Evolutionary conservation across 805 yeast species (phyloP), one percentile per base, ranked within the genome.

Genomic region (Candida palmyrensis): DNA sequence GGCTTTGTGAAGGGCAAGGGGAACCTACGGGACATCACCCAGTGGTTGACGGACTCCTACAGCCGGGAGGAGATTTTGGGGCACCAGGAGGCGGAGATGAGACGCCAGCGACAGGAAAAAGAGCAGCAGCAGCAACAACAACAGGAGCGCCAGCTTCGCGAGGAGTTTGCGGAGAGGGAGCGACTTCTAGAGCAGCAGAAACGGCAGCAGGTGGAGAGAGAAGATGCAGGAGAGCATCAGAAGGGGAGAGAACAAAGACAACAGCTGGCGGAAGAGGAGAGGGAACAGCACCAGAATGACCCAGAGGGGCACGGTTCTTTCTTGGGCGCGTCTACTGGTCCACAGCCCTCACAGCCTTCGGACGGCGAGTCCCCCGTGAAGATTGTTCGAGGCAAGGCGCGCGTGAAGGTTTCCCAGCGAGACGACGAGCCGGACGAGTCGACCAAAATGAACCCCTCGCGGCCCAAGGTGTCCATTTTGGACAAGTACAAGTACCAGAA

Each of bases 1-100:
- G 70, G 65, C 3, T 62, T 66, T 45, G 64, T 62, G 16, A 62
- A 60, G 37, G 68, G 68, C 4, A 62, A 55, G 42, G 71, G 71
- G 5, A 61, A 64, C 29, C 50, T 66, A 18, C 52, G 69, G 25
- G 66, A 61, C 15, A 54, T 65, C 30, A 56, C 61, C 18, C 57
- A 49, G 35, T 61, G 63, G 62, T 49, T 66, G 21, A 51, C 54
- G 4, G 64, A 59, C n/a, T 62, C 58, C 37, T 57, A 43, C 37
- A 48, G 50, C 32, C 51, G 49, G 32, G 47, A 38, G 8, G 59
- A 48, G 5, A 47, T 51, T n/a, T 33, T 55, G 29, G 47, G 44
- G 9, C 40, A 33, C 17, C 28, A 41, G 17, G 48, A 51, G 9
- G 47, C 42, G 18, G 40, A 39, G 24, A 25, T 28, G 23, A 34